Percentiles rank a stretch among this genome's conserved stretches.
Evolutionary conservation across 1,284 basidiomycete species (phyloP).

Genomic region (Irpex sp.): DNA sequence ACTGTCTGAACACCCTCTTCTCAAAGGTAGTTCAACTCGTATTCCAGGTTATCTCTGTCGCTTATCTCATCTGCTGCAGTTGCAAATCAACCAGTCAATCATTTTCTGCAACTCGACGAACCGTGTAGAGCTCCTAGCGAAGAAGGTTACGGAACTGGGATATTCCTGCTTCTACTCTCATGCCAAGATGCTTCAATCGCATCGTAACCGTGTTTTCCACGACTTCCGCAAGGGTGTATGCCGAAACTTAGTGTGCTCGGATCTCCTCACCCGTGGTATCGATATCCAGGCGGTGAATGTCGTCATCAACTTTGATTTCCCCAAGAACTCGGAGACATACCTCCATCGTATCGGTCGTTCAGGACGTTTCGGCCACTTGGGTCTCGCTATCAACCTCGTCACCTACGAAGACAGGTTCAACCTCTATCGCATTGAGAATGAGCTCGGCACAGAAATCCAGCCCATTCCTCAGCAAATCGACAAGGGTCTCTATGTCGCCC

Average conservation of each 20-base stretch:
- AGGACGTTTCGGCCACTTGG: conserved; percentile 95
- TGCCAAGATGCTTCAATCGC: conserved; percentile 98
- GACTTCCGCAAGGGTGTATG: conserved; percentile 98
- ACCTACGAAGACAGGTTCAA: conserved; percentile 98
- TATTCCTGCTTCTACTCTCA: conserved; percentile 99
- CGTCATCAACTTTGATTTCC: conserved; percentile 99
- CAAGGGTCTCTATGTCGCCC: conserved; percentile 89
- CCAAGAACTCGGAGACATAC: conserved; percentile 98
- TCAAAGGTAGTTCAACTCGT: conserved; percentile 62
- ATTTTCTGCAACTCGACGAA: conserved; percentile 99
- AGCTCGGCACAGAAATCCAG: conserved; percentile 96
- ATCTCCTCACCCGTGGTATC: conserved; percentile 97
- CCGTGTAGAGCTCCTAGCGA: conserved; percentile 97
- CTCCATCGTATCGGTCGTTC: conserved; percentile 97
- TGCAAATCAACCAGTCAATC: conserved; percentile 99
- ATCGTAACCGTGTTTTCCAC: conserved; percentile 99
- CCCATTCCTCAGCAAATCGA: conserved; percentile 93
- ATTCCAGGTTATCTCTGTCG: conserved; percentile 5
- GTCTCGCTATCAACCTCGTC: conserved; percentile 94
- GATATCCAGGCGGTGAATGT: conserved; percentile 99
- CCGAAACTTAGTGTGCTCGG: conserved; percentile 95
- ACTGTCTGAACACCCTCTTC: conserved; percentile 97
- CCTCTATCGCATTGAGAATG: conserved; percentile 96
- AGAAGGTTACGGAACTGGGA: conserved; percentile 98
- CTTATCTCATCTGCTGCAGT: conserved; percentile 40